Evolutionary conservation across 305 asterid genomes (phyloP), one percentile per base, ranked within the genome.

Genomic region (Fraxinus platypoda): DNA sequence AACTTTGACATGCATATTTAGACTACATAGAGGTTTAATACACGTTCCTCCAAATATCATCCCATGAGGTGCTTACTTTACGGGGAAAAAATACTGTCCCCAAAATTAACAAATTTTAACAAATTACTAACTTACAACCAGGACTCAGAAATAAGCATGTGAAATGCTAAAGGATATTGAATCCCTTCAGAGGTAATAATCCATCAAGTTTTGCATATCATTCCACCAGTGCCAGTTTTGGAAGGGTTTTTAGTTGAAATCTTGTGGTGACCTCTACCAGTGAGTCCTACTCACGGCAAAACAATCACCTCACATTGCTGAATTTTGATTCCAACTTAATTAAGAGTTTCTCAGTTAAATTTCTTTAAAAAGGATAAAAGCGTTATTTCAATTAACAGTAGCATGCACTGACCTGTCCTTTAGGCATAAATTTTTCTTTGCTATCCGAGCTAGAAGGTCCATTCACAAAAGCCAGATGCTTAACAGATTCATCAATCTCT

Each of bases 381-480:
- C 74, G 57, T 37, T 73, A 30, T 3, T 21, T 38, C 59, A 19
- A 76, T 54, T 43, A 62, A 62, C 9, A 83, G 76, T 80, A 19
- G 78, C 71, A 62, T 72, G 78, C 57, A 64, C 82, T 74, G 76
- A 90, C 98, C 90, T 89, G 90, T 81, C 84, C 83, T 49, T 77
- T 85, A 76, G 83, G 84, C 80, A 86, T 86, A 64, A 86, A 84
- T 80, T 75, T 85, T 34, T 83, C 91, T 75, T 85, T 80, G 82
- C 80, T 84, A 78, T 88, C 84, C n/a, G 83, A 83, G 68, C 82
- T 54, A 78, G 80, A 74, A 78, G 90, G 78, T 80, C 59, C 93
- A 59, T 85, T 84, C 70, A 75, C 88, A 87, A 89, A 87, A 57
- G 93, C 80, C 81, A 74, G 41, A 80, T 68, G 82, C 82, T 57